These are phyloP conservation scores for Xylaria sp. DNA, from an alignment of 2,329 filamentous ascomycete genomes.

Conservation along the genomic window DNA sequence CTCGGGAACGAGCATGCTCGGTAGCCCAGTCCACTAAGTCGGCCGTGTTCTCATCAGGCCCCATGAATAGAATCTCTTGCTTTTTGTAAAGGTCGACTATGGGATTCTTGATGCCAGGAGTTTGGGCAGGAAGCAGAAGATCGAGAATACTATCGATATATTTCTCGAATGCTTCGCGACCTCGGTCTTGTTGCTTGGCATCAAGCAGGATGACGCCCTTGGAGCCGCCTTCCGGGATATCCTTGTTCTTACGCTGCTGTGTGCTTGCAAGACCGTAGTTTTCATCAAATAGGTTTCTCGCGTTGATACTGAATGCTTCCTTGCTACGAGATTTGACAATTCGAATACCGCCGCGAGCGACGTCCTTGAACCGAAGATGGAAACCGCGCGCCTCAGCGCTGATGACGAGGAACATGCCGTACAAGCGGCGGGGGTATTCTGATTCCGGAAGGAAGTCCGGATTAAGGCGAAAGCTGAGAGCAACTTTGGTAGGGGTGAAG, in stretches of 20 bases:
- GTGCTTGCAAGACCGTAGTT: conserved; percentile 99
- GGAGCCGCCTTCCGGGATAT: conserved; percentile 97
- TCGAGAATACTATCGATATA: conserved; percentile 99
- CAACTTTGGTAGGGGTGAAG: conserved; percentile 96
- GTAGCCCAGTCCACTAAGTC: conserved; percentile 99
- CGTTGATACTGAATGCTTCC: conserved; percentile 96
- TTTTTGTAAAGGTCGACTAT: conserved; percentile 96
- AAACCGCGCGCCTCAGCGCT: conserved; percentile 97
- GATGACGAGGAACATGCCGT: conserved; percentile 99
- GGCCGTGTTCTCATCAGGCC: conserved; percentile 98
- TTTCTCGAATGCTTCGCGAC: conserved; percentile 94
- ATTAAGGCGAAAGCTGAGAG: conserved; percentile 94
- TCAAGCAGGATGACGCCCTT: conserved; percentile 98
- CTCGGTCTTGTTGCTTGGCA: conserved; percentile 92
- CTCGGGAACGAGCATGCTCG: conserved; percentile 85
- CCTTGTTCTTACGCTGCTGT: conserved; percentile 99
- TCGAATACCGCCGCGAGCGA: conserved; percentile 94
- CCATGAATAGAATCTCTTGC: conserved; percentile 98
- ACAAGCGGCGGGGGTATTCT: conserved; percentile 93
- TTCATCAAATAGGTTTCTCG: conserved; percentile 95
- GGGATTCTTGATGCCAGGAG: conserved; percentile 98
- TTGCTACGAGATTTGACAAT: conserved; percentile 98
- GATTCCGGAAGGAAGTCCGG: conserved; percentile 87
- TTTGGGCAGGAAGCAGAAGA: conserved; percentile 86
- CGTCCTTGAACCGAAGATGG: conserved; percentile 96